Evolutionary conservation across 2,329 filamentous ascomycete species (phyloP).

Genomic region (Pseudogymnoascus sp.): DNA sequence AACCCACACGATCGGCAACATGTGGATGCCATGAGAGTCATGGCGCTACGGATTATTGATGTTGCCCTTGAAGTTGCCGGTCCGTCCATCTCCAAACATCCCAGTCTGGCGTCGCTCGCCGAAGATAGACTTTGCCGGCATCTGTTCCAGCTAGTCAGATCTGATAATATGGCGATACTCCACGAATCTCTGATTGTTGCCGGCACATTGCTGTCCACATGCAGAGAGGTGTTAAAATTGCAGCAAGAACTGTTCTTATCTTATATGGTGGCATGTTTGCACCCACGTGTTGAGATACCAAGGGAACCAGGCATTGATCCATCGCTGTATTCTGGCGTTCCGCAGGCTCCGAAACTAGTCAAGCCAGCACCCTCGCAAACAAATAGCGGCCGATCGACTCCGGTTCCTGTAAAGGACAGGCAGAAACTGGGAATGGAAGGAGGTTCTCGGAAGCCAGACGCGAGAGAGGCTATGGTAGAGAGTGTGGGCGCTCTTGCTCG

Average conservation of each 20-base stretch:
- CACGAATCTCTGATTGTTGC: conserved; percentile 90
- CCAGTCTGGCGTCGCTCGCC: conserved; percentile 75
- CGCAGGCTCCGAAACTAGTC: conserved; percentile 78
- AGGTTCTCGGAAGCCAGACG: conserved; percentile 84
- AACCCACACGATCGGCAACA: conserved; percentile 90
- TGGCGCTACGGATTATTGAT: conserved; percentile 94
- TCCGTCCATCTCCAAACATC: conserved; percentile 88
- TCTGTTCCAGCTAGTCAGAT: conserved; percentile 90
- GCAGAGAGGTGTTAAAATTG: conserved; percentile 80
- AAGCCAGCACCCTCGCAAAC: conserved; percentile 69
- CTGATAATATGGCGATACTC: conserved; percentile 90
- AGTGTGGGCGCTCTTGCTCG: conserved; percentile 84
- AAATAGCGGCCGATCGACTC: conserved; percentile 76
- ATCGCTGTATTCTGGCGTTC: conserved; percentile 84
- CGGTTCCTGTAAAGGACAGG: conserved; percentile 83
- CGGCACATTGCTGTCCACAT: conserved; percentile 83
- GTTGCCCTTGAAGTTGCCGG: conserved; percentile 94
- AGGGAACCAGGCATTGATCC: conserved; percentile 85
- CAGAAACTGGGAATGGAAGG: conserved; percentile 90
- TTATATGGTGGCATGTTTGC: conserved; percentile 87
- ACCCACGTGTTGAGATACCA: conserved; percentile 90
- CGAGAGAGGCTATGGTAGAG: conserved; percentile 96
- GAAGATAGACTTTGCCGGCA: conserved; percentile 91
- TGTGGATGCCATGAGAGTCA: conserved; percentile 91
- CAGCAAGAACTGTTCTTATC: conserved; percentile 95